Conservation (phyloP, 805 yeast species). For the Tetrapisispora arboricola region DNA sequence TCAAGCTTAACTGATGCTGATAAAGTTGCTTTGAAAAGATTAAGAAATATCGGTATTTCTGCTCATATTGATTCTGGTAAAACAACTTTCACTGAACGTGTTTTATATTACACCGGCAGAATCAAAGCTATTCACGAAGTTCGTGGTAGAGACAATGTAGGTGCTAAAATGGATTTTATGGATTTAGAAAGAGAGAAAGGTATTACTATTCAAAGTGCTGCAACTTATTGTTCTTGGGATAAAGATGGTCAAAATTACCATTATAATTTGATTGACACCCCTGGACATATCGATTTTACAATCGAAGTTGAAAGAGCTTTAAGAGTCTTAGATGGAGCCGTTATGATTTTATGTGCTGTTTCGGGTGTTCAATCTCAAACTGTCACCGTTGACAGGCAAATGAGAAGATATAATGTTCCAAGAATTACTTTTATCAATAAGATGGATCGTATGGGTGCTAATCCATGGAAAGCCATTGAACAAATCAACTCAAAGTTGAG, state of each 20-base stretch:
- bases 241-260: conserved; percentile 61
- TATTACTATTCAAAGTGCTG: conserved; percentile 97
- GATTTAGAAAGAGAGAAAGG: conserved; percentile 98
- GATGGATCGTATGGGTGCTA: conserved; percentile 99
- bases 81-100: conserved; percentile 97
- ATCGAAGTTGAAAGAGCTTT: conserved; percentile 98
- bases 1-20: conserved; percentile 42
- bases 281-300: conserved; percentile 98
- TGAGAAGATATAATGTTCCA: conserved; percentile 97
- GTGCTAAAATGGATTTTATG: conserved; percentile 99
- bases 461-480: conserved; percentile 91
- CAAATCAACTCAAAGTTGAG: conserved; percentile 80
- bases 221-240: conserved; percentile 95
- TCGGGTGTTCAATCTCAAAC: conserved; percentile 98
- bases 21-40: conserved; percentile 37
- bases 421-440: conserved; percentile 92
- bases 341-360: conserved; percentile 95
- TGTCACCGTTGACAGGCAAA: conserved; percentile 96
- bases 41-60: conserved; percentile 94
- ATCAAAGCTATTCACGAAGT: conserved; percentile 95
- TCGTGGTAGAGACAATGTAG: conserved; percentile 93
- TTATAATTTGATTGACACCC: conserved; percentile 94
- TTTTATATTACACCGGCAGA: conserved; percentile 89
- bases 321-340: conserved; percentile 97
- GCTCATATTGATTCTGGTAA: conserved; percentile 98